Percentiles rank a stretch among this genome's conserved stretches.
Conservation (phyloP, 1,284 basidiomycete species). For the Ceratobasidium sp. region DNA sequence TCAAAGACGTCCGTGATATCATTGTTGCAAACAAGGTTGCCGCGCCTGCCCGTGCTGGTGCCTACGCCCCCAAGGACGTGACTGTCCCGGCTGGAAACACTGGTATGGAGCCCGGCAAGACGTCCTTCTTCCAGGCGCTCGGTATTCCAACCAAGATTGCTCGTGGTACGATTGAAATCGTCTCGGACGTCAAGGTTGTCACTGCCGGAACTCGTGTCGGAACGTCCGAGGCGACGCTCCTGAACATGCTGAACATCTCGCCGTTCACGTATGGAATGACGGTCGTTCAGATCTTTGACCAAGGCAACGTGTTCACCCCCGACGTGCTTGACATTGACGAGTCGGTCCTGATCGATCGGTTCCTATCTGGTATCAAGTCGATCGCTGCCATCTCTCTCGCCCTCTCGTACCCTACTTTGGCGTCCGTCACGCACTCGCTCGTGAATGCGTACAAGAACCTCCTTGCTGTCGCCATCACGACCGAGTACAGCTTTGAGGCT, state of each 20-base stretch:
- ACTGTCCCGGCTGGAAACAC: conserved; percentile 95
- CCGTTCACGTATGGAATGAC: conserved; percentile 99
- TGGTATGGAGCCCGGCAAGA: conserved; percentile 99
- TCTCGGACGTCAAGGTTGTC: conserved; percentile 96
- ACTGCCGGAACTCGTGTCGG: conserved; percentile 92
- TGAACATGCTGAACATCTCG: conserved; percentile 99
- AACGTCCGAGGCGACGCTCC: conserved; percentile 92
- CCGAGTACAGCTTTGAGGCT: conserved; percentile 95
- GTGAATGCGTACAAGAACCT: conserved; percentile 99
- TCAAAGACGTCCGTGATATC: conserved; percentile 92
- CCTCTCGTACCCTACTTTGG: conserved; percentile 94
- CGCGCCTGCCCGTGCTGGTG: conserved; percentile 98
- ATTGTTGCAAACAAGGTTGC: conserved; percentile 98
- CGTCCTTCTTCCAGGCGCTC: conserved; percentile 99
- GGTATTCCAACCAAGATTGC: conserved; percentile 99
- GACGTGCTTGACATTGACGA: conserved; percentile 95
- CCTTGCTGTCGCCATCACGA: conserved; percentile 86
- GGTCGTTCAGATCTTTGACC: conserved; percentile 91
- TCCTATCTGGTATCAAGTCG: conserved; percentile 92
- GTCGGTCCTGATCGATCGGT: conserved; percentile 86
- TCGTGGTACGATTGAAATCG: conserved; percentile 99
- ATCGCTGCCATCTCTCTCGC: conserved; percentile 96
- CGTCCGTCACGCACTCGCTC: conserved; percentile 90
- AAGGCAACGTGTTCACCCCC: conserved; percentile 88
- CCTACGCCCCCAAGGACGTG: conserved; percentile 91